phyloP scores from a whole-genome alignment of 1,284 basidiomycete species.

The Heliocybe sulcata region DNA sequence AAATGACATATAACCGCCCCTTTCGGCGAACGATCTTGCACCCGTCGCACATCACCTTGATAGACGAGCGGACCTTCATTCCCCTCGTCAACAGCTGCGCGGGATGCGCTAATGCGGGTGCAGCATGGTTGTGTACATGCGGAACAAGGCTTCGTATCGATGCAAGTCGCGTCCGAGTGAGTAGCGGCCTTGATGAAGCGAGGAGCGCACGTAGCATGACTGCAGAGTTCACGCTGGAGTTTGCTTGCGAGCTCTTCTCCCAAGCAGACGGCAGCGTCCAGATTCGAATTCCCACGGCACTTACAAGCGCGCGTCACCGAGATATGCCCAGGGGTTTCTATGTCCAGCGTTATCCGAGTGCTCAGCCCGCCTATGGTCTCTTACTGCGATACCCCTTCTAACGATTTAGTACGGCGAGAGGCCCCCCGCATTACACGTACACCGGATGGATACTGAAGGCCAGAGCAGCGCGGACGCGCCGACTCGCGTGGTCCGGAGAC shows the following conservation, averaged over 20 bases:
- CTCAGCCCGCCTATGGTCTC: no score
- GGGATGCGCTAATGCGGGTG: conserved; percentile 13
- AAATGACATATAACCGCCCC: conserved; percentile 90
- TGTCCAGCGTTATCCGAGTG: no score
- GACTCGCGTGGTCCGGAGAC: conserved; percentile 20
- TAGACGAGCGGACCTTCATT: conserved; percentile 95
- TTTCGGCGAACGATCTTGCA: conserved; percentile 85
- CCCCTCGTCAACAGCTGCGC: conserved; percentile 50
- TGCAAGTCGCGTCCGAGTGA: conserved; percentile 41
- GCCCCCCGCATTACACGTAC: not conserved
- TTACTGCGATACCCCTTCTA: no score
- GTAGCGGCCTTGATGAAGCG: conserved; percentile 48
- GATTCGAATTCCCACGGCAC: not conserved
- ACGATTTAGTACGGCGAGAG: no score
- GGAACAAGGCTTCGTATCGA: conserved; percentile 25
- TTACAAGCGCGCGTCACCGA: no score
- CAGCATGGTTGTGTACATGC: conserved; percentile 21
- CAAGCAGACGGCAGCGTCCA: no score
- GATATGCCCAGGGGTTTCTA: no score
- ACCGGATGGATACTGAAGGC: not conserved
- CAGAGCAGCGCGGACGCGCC: conserved; percentile 15
- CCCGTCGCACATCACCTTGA: conserved; percentile 90
- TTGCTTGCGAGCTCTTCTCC: not conserved
- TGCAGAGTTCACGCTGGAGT: not conserved
- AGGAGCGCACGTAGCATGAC: conserved; percentile 63